Evolutionary conservation across 108 stramenopile genomes (phyloP).

Genomic region (Fragilariopsis cylindrus): DNA sequence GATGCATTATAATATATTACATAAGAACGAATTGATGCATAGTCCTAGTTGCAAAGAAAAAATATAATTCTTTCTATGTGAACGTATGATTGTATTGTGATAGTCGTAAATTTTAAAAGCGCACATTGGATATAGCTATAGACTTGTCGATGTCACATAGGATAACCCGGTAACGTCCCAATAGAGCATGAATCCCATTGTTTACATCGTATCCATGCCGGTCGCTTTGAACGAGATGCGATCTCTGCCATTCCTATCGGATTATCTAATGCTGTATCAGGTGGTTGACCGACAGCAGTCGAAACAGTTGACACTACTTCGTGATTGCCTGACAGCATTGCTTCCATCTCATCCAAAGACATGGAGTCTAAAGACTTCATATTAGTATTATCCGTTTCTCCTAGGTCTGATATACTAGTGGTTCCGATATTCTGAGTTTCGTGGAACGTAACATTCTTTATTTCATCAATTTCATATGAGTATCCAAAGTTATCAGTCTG

Average conservation of each 20-base stretch:
- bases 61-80: not conserved
- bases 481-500: constrained; percentile 10
- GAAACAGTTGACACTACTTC: constrained; percentile 9
- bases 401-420: not conserved
- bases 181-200: constrained; percentile 76
- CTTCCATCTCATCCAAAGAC: constrained; percentile 64
- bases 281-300: not conserved
- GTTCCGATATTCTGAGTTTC: not conserved
- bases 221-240: not conserved
- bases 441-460: not conserved
- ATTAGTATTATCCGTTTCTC: not conserved
- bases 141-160: constrained; percentile 12
- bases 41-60: not conserved
- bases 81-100: not conserved
- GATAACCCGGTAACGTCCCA: constrained; percentile 52
- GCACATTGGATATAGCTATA: not conserved
- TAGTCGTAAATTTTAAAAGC: not conserved
- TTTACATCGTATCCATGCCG: constrained; percentile 50
- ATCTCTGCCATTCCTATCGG: not conserved
- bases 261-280: not conserved
- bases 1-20: not conserved
- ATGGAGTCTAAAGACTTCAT: constrained; percentile 13
- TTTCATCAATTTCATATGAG: not conserved
- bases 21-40: not conserved
- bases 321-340: constrained; percentile 33